A percentile compares a stretch with the other conserved stretches of the same genome.
phyloP scores from a whole-genome alignment of 2,329 filamentous ascomycete genomes.

The Scopulariopsis brevicaulis region DNA sequence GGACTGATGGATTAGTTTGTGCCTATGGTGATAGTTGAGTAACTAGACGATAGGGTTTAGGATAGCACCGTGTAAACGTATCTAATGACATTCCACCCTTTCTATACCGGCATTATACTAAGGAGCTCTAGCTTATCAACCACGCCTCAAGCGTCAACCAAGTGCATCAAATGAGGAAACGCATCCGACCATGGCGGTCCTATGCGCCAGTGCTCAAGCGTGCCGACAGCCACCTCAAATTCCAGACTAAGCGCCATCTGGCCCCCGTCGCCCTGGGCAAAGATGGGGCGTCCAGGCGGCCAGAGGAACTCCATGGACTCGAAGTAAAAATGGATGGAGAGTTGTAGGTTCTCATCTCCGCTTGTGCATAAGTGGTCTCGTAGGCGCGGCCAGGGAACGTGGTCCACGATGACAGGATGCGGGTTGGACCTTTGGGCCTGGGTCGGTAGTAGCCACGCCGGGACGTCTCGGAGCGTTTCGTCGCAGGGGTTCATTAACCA shows the following conservation, averaged over 20 bases:
- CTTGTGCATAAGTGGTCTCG: slow-evolving; percentile 8
- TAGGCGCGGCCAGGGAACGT: slow-evolving; percentile 8
- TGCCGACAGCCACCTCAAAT: neutral
- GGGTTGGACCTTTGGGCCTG: slow-evolving; percentile 4
- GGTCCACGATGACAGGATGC: slow-evolving; percentile 8
- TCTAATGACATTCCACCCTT: no score
- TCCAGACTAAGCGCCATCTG: neutral
- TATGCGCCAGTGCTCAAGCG: neutral
- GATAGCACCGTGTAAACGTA: no score
- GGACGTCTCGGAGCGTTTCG: slow-evolving; percentile 5
- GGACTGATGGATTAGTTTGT: no score
- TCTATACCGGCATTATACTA: no score
- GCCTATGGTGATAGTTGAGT: no score
- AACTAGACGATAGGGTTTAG: no score
- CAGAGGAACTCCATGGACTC: slow-evolving; percentile 6
- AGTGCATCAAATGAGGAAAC: neutral
- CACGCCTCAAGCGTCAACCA: neutral
- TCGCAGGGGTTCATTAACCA: slow-evolving; percentile 7
- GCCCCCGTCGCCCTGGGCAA: neutral
- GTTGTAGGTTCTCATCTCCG: slow-evolving; percentile 4
- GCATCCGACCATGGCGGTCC: neutral
- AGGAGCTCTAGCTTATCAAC: no score
- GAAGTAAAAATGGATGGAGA: slow-evolving; percentile 7
- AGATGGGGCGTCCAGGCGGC: neutral
- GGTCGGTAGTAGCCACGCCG: slow-evolving; percentile 7